Conservation (phyloP, 768 basidiomycete species). For the Hysterangium stoloniferum region DNA sequence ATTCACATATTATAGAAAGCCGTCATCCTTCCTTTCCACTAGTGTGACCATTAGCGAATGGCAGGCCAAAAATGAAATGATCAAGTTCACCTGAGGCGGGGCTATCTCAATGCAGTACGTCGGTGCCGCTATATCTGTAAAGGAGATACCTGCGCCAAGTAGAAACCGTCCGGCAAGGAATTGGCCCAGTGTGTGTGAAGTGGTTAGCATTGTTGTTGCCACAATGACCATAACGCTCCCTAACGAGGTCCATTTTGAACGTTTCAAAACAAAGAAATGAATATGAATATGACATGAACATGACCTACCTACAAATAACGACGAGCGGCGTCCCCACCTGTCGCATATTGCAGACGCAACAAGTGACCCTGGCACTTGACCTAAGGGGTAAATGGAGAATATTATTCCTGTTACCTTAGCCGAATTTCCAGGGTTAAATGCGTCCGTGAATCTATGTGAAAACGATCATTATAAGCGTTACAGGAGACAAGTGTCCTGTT, state of each 20-base stretch:
- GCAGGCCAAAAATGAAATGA: constrained; percentile 7
- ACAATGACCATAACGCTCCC: constrained; percentile 14
- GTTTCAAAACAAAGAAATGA: neutral
- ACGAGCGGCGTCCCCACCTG: constrained; percentile 22
- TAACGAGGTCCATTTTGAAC: neutral
- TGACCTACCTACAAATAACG: constrained; percentile 22
- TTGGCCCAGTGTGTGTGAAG: constrained; percentile 17
- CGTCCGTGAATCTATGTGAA: neutral
- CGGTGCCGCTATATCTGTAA: constrained; percentile 16
- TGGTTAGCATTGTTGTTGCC: constrained; percentile 22
- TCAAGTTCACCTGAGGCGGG: constrained; percentile 24
- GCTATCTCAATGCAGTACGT: constrained; percentile 27
- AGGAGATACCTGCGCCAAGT: constrained; percentile 20
- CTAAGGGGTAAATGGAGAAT: constrained; percentile 13
- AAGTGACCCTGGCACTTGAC: constrained; percentile 12
- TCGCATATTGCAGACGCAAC: constrained; percentile 22
- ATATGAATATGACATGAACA: neutral
- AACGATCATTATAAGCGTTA: too few species aligned
- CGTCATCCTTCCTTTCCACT: constrained; percentile 13
- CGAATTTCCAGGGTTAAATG: constrained; percentile 1
- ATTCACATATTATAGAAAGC: constrained; percentile 12
- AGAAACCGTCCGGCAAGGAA: constrained; percentile 29
- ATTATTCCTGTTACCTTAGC: constrained; percentile 10
- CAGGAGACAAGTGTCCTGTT: too few species aligned
- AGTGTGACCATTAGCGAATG: constrained; percentile 20